Evolutionary conservation across 805 yeast species (phyloP).

Genomic region (Kazachstania viticola): DNA sequence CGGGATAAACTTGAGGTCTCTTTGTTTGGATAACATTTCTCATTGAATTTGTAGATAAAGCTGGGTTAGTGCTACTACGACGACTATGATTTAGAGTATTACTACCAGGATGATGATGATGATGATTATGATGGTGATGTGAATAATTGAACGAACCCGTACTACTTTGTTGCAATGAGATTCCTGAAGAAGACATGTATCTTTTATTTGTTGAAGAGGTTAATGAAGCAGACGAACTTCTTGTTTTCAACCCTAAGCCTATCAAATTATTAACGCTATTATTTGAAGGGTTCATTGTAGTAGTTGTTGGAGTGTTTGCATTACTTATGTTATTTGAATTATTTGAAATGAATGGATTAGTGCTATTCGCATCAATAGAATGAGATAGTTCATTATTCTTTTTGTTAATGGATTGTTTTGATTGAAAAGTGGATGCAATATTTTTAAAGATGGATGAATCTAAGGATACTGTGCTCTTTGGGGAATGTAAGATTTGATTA

Average conservation of each 20-base stretch:
- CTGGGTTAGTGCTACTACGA: conserved; percentile 7
- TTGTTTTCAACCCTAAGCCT: conserved; percentile 33
- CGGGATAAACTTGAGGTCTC: conserved; percentile 75
- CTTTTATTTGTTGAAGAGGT: conserved; percentile 26
- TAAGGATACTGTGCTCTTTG: conserved; percentile 26
- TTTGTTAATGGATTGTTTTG: conserved; percentile 33
- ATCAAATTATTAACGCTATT: conserved; percentile 2
- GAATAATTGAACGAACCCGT: conserved; percentile 4
- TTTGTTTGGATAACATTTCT: conserved; percentile 34
- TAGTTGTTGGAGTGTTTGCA: neutral
- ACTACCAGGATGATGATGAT: conserved; percentile 1
- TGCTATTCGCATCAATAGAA: conserved; percentile 3
- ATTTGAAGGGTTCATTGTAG: neutral
- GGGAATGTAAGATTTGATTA: conserved; percentile 2
- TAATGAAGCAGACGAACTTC: conserved; percentile 35
- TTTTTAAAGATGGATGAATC: conserved; percentile 25
- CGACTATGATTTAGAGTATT: no score
- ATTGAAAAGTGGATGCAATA: conserved; percentile 25
- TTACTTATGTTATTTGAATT: neutral
- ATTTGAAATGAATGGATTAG: conserved; percentile 14
- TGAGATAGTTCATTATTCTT: conserved; percentile 31
- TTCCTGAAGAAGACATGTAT: conserved; percentile 26
- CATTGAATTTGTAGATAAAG: conserved; percentile 25
- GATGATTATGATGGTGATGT: conserved; percentile 7
- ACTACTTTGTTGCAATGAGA: conserved; percentile 9